A percentile compares a stretch with the other conserved stretches of the same genome.
Conservation (phyloP, 2,329 filamentous ascomycete species). For the Dothiorella sarmentorum region DNA sequence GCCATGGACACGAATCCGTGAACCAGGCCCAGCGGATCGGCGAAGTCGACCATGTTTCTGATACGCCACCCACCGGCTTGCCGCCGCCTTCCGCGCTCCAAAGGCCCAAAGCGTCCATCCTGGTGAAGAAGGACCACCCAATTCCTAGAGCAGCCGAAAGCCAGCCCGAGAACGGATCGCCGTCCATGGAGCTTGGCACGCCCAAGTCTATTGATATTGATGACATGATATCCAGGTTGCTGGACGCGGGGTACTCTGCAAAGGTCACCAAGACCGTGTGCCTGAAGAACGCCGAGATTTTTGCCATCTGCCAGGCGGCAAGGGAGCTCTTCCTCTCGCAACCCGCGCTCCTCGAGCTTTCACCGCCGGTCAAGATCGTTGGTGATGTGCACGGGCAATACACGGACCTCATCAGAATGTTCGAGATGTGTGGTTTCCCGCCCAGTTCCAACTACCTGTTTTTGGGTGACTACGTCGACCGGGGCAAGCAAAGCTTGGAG, state of each 20-base stretch:
- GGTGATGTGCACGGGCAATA: constrained; percentile 97
- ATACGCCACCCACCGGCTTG: constrained; percentile 72
- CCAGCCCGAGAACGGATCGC: constrained; percentile 48
- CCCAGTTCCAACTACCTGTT: constrained; percentile 91
- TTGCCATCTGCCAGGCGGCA: constrained; percentile 84
- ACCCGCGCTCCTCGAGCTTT: constrained; percentile 85
- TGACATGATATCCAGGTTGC: constrained; percentile 90
- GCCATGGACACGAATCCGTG: constrained; percentile 72
- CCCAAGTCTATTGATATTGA: constrained; percentile 92
- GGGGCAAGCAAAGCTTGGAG: constrained; percentile 92
- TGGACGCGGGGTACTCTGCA: constrained; percentile 92
- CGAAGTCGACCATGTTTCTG: constrained; percentile 92
- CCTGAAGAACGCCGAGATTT: constrained; percentile 95
- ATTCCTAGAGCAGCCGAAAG: constrained; percentile 54
- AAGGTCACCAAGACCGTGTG: constrained; percentile 98
- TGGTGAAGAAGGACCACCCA: constrained; percentile 74
- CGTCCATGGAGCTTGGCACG: constrained; percentile 75
- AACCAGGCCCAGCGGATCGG: constrained; percentile 77
- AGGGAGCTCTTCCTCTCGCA: constrained; percentile 88
- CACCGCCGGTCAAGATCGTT: constrained; percentile 95
- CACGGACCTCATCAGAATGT: constrained; percentile 92
- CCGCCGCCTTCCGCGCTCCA: constrained; percentile 53
- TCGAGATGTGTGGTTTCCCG: constrained; percentile 97
- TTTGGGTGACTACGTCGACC: constrained; percentile 92
- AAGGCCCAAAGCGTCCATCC: constrained; percentile 81